Evolutionary conservation across 345 rosid species (phyloP).

Genomic region (Geranium rotundifolium): DNA sequence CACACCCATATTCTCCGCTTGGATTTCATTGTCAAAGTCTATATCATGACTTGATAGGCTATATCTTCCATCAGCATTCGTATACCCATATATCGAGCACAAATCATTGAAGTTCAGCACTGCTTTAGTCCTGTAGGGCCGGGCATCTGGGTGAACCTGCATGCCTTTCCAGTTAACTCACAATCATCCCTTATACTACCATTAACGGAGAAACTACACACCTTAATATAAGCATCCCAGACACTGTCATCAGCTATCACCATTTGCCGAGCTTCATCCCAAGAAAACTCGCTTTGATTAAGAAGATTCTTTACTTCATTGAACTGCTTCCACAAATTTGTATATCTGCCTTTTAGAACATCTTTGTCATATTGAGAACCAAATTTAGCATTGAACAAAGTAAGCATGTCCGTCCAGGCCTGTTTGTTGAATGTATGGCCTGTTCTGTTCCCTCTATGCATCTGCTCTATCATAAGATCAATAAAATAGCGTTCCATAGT

Average conservation of each 20-base stretch:
- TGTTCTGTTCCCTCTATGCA: conserved; percentile 59
- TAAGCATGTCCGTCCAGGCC: conserved; percentile 75
- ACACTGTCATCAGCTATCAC: conserved; percentile 55
- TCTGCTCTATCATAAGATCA: conserved; percentile 77
- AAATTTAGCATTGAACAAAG: conserved; percentile 51
- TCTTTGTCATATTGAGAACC: conserved; percentile 77
- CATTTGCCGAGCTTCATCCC: conserved; percentile 68
- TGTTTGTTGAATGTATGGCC: conserved; percentile 80
- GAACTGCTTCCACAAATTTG: conserved; percentile 70
- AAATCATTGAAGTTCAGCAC: conserved; percentile 56
- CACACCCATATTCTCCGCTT: conserved; percentile 42
- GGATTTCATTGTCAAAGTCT: conserved; percentile 58
- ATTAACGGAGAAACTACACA: conserved; percentile 11
- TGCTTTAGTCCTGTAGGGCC: conserved; percentile 58
- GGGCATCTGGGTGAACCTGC: conserved; percentile 70
- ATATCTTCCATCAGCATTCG: conserved; percentile 83
- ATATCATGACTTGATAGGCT: conserved; percentile 80
- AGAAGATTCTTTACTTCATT: conserved; percentile 65
- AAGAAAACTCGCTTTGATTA: conserved; percentile 56
- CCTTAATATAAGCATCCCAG: conserved; percentile 66
- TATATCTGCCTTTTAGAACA: conserved; percentile 58
- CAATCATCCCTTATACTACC: conserved; percentile 2
- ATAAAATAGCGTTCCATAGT: conserved; percentile 80
- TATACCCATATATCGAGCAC: conserved; percentile 65
- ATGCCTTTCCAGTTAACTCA: conserved; percentile 10